phyloP scores from a whole-genome alignment of 345 rosid species.

The Salix caprea region DNA sequence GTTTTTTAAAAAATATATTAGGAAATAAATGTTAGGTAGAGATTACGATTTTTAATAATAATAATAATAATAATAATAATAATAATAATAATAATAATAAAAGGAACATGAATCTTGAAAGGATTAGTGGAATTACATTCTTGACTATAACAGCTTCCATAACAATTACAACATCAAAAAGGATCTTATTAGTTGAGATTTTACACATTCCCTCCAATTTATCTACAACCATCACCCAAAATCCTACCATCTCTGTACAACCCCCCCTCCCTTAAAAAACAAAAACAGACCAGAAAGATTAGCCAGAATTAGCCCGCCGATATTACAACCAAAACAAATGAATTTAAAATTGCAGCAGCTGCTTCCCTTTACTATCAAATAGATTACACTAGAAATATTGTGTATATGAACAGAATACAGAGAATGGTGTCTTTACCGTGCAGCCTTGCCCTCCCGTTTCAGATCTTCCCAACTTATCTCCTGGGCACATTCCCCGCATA shows the following conservation, averaged over 20 bases:
- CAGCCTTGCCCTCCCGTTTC: constrained; percentile 33
- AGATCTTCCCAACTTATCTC: constrained; percentile 76
- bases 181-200: neutral
- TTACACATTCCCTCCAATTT: neutral
- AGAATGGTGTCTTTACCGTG: constrained; percentile 20
- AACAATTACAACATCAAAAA: neutral
- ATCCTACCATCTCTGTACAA: neutral
- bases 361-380: constrained; percentile 13
- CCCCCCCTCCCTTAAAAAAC: neutral
- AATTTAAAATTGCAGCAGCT: neutral
- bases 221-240: neutral
- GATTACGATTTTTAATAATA: no score
- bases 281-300: neutral
- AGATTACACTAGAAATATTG: neutral
- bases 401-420: neutral
- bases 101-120: neutral
- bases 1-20: no score
- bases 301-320: neutral
- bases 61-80: no score
- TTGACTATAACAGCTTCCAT: neutral
- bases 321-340: neutral
- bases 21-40: no score
- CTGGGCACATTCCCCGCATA: constrained; percentile 92
- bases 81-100: no score
- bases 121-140: neutral